Percentiles rank a stretch among this genome's conserved stretches.
Conservation (phyloP, 306 rosid genomes). For the Cucurbita pepo region DNA sequence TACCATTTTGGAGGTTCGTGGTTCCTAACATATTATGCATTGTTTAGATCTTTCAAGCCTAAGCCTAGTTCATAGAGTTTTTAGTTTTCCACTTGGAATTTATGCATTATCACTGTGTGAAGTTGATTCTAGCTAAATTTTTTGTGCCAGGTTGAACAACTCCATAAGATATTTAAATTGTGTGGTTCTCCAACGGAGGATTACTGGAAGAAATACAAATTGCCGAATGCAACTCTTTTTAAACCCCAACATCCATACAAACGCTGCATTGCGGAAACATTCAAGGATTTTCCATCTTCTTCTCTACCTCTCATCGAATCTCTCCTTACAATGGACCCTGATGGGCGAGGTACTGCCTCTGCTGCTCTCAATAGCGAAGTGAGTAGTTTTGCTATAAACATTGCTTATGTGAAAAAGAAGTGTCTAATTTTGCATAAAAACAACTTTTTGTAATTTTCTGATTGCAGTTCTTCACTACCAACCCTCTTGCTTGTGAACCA, state of each 20-base stretch:
- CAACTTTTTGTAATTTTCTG: slow-evolving; percentile 5
- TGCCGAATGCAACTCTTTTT: slow-evolving; percentile 86
- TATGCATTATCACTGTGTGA: not conserved
- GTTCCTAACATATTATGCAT: not conserved
- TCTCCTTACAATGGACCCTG: slow-evolving; percentile 73
- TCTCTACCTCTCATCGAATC: slow-evolving; percentile 58
- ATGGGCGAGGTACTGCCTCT: slow-evolving; percentile 51
- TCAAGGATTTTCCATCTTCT: slow-evolving; percentile 61
- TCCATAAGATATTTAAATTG: slow-evolving; percentile 88
- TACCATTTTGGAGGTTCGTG: too few relatives aligned
- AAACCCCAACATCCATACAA: slow-evolving; percentile 82
- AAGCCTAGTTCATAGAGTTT: not conserved
- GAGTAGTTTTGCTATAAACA: slow-evolving; percentile 15
- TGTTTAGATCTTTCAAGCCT: not conserved
- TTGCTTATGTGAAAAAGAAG: not conserved
- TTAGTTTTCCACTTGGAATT: not conserved
- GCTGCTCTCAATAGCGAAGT: slow-evolving; percentile 67
- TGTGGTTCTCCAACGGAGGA: slow-evolving; percentile 92
- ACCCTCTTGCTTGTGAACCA: slow-evolving; percentile 85
- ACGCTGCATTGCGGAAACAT: slow-evolving; percentile 39
- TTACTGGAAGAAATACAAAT: slow-evolving; percentile 73
- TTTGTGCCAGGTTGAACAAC: slow-evolving; percentile 71
- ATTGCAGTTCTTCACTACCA: slow-evolving; percentile 62
- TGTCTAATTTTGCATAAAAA: not conserved
- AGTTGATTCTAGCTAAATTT: not conserved